A percentile compares a stretch with the other conserved stretches of the same genome.
phyloP scores from a whole-genome alignment of 805 yeast genomes.

The Barnettozyma californica region DNA sequence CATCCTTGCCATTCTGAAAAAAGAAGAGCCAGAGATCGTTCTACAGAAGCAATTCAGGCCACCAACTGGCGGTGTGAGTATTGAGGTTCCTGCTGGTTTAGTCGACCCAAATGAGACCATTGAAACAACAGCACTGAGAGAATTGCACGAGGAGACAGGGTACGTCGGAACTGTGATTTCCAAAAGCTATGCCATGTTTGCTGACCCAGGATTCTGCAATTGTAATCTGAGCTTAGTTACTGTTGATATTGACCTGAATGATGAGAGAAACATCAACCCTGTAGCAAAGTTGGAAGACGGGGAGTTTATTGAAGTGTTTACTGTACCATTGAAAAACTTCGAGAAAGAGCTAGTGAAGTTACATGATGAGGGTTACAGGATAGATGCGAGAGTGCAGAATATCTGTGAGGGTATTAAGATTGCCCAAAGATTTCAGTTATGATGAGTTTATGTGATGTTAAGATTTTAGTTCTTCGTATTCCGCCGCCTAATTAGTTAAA shows the following conservation, averaged over 20 bases:
- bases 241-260: constrained; percentile 67
- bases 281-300: constrained; percentile 76
- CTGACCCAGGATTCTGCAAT: constrained; percentile 88
- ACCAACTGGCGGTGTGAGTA: constrained; percentile 81
- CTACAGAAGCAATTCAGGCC: constrained; percentile 91
- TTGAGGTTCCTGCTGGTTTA: constrained; percentile 94
- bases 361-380: constrained; percentile 58
- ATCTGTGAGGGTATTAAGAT: constrained; percentile 75
- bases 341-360: constrained; percentile 49
- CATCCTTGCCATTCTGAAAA: constrained; percentile 64
- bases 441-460: background rate
- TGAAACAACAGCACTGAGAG: constrained; percentile 80
- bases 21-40: constrained; percentile 37
- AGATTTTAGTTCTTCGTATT: background rate
- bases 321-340: constrained; percentile 56
- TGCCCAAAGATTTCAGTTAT: constrained; percentile 36
- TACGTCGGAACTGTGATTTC: constrained; percentile 61
- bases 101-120: constrained; percentile 79
- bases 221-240: constrained; percentile 79
- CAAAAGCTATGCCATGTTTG: constrained; percentile 46
- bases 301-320: constrained; percentile 88
- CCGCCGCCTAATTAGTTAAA: too few relatives aligned
- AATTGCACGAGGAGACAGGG: constrained; percentile 89
- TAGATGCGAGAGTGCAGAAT: constrained; percentile 86
- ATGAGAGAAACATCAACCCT: constrained; percentile 64